Percentiles rank a stretch among this genome's conserved stretches.
Evolutionary conservation across 495 filamentous ascomycete species (phyloP).

Genomic region (Penicillium alfredii): DNA sequence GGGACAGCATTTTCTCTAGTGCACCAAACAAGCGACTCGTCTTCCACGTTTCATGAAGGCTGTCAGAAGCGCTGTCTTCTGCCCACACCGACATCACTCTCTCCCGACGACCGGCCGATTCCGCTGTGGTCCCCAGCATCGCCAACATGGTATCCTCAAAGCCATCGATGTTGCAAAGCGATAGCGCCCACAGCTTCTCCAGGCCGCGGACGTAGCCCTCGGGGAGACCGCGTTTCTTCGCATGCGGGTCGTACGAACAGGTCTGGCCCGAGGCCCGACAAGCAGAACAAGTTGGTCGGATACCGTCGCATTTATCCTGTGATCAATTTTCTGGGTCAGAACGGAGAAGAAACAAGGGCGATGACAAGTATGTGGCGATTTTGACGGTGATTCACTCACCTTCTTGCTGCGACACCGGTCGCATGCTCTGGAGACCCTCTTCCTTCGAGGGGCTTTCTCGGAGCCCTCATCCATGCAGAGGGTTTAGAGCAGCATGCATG

Average conservation of each 20-base stretch:
- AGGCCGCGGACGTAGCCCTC: constrained; percentile 44
- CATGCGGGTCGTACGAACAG: constrained; percentile 63
- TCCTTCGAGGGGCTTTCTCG: constrained; percentile 45
- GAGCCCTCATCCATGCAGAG: constrained; percentile 43
- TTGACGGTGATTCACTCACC: too few relatives aligned
- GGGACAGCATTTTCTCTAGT: constrained; percentile 52
- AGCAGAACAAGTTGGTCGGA: constrained; percentile 57
- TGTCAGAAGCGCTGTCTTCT: constrained; percentile 46
- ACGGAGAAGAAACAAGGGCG: too few relatives aligned
- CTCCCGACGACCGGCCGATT: constrained; percentile 27
- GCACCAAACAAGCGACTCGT: constrained; percentile 46
- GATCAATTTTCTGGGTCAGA: not conserved
- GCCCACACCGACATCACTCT: constrained; percentile 42
- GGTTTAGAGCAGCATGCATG: constrained; percentile 20
- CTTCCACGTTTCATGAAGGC: constrained; percentile 53
- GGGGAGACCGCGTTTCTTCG: constrained; percentile 60
- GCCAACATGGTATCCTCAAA: constrained; percentile 45
- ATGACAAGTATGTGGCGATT: too few relatives aligned
- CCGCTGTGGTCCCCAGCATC: constrained; percentile 35
- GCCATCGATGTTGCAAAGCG: constrained; percentile 43
- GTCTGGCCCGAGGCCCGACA: constrained; percentile 54
- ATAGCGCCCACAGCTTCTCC: constrained; percentile 43
- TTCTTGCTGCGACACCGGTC: constrained; percentile 64
- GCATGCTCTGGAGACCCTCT: constrained; percentile 65
- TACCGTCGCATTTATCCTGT: constrained; percentile 62